These are phyloP conservation scores for Ichthyophthirius multifiliis DNA, from an alignment of 169 alveolate genomes.

Conservation along the genomic window DNA sequence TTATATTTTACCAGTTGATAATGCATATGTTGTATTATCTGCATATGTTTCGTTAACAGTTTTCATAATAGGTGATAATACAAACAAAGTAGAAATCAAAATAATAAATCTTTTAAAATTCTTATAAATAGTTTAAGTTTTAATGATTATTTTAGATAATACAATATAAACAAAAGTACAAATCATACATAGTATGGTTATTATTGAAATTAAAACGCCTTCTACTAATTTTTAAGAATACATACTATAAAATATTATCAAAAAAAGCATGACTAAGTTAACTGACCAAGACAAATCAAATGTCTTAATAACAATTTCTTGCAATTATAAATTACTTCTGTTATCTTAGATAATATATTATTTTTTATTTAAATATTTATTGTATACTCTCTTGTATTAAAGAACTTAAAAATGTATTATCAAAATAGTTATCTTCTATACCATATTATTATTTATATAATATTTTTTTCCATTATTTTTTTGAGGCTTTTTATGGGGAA, in stretches of 20 bases:
- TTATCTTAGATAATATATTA: background rate
- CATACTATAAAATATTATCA: background rate
- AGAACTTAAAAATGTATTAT: background rate
- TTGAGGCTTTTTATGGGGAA: background rate
- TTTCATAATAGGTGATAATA: slow-evolving; percentile 2
- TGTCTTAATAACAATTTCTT: background rate
- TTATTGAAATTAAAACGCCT: background rate
- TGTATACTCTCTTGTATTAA: background rate
- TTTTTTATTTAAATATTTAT: background rate
- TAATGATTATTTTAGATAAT: background rate
- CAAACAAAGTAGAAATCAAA: background rate
- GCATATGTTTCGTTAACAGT: background rate
- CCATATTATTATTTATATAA: background rate
- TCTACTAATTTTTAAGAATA: background rate
- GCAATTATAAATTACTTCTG: background rate
- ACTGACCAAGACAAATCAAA: background rate
- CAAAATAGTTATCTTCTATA: background rate
- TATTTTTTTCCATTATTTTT: background rate
- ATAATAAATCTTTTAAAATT: background rate
- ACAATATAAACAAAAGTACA: background rate
- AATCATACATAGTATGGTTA: background rate
- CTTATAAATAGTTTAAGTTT: background rate
- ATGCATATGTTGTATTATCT: background rate
- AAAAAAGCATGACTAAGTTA: background rate
- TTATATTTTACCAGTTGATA: background rate